A percentile compares a stretch with the other conserved stretches of the same genome.
Conservation (phyloP, 1,139 yeast genomes). For the Casaregolazyma lundiana region DNA sequence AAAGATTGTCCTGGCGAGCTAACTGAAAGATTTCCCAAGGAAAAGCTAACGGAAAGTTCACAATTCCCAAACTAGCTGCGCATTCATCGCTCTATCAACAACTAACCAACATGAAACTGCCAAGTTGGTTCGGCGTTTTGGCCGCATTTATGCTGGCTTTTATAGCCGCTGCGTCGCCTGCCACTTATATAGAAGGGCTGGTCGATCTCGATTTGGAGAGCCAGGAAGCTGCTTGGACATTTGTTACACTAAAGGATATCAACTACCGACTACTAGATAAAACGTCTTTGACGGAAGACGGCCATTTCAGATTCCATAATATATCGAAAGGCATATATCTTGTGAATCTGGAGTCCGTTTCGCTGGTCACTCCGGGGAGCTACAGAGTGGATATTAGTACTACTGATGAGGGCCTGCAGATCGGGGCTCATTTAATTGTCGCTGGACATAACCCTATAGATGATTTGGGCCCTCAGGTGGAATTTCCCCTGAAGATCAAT, state of each 20-base stretch:
- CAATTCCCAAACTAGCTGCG: too few species aligned
- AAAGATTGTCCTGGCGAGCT: too few species aligned
- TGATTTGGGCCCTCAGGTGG: constrained; percentile 29
- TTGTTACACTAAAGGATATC: constrained; percentile 9
- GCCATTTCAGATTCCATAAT: constrained; percentile 27
- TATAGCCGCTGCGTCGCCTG: neutral
- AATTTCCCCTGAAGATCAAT: constrained; percentile 27
- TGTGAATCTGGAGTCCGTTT: constrained; percentile 21
- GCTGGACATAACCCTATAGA: constrained; percentile 27
- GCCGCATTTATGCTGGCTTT: neutral
- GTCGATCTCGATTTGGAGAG: neutral
- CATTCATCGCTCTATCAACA: too few species aligned
- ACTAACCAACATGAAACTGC: constrained; percentile 6
- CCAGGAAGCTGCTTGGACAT: constrained; percentile 11
- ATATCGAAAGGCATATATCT: constrained; percentile 28
- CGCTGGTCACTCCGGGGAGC: constrained; percentile 15
- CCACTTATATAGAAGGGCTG: neutral
- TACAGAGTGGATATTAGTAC: constrained; percentile 27
- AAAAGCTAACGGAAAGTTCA: too few species aligned
- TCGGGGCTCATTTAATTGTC: constrained; percentile 26
- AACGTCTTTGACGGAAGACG: constrained; percentile 14
- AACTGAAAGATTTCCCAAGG: too few species aligned
- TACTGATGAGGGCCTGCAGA: constrained; percentile 17
- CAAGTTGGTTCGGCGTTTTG: neutral
- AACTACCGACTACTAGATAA: neutral